phyloP scores from a whole-genome alignment of 2,329 filamentous ascomycete species.

The Fulvia fulva region DNA sequence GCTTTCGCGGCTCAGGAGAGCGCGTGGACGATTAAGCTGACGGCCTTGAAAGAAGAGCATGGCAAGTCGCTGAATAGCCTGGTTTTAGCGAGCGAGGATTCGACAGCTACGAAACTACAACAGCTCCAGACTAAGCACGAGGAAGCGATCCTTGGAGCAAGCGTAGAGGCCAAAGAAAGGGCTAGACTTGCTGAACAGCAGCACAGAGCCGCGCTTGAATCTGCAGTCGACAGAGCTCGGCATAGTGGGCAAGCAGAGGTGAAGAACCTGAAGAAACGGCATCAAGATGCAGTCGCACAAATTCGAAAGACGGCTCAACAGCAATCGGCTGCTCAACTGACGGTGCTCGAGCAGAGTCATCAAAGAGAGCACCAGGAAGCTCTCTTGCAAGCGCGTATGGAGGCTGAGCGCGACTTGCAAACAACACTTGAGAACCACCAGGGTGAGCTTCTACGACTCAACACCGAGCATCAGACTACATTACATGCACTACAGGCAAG shows the following conservation, averaged over 20 bases:
- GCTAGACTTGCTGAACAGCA: conserved; percentile 11
- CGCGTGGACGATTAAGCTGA: conserved; percentile 21
- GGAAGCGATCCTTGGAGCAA: conserved; percentile 8
- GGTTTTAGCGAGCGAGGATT: conserved; percentile 12
- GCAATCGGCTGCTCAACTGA: conserved; percentile 15
- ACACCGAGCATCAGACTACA: conserved; percentile 11
- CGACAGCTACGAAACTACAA: conserved; percentile 11
- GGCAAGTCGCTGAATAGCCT: conserved; percentile 16
- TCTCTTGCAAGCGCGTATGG: conserved; percentile 9
- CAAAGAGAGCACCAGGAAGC: conserved; percentile 18
- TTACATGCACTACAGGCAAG: conserved; percentile 14
- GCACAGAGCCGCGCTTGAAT: conserved; percentile 21
- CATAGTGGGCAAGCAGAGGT: conserved; percentile 21
- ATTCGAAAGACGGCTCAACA: conserved; percentile 21
- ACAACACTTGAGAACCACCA: conserved; percentile 11
- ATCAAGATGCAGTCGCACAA: conserved; percentile 25
- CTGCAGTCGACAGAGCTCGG: conserved; percentile 19
- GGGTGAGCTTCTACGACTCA: conserved; percentile 13
- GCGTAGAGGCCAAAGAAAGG: conserved; percentile 19
- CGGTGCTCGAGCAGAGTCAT: conserved; percentile 22
- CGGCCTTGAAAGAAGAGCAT: conserved; percentile 19
- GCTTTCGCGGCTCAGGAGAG: conserved; percentile 19
- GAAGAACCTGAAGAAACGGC: conserved; percentile 22
- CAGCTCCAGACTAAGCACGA: conserved; percentile 13
- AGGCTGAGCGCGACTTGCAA: conserved; percentile 5